Percentiles rank a stretch among this genome's conserved stretches.
Conservation (phyloP, 2,329 filamentous ascomycete genomes). For the Diaporthe eres region DNA sequence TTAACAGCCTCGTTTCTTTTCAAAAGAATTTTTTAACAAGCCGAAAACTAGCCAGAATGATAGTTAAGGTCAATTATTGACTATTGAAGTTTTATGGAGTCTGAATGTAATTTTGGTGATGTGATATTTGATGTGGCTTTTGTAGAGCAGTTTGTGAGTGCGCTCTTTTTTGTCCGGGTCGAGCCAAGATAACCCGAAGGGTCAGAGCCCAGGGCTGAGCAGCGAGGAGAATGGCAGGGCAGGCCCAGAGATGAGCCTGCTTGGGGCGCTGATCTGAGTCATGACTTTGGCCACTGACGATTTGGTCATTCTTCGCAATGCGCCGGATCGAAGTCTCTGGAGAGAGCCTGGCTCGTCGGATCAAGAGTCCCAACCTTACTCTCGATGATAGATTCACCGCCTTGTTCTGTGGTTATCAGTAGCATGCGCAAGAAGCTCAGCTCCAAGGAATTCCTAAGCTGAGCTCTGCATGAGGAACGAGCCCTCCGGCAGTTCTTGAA, state of each 20-base stretch:
- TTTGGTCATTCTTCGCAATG: conserved; percentile 12
- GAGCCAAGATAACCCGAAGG: conserved; percentile 15
- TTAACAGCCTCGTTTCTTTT: too few relatives aligned
- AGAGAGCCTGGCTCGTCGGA: conserved; percentile 7
- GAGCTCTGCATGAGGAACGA: neutral
- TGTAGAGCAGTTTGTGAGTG: too few relatives aligned
- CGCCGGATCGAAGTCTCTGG: conserved; percentile 3
- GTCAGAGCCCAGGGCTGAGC: conserved; percentile 3
- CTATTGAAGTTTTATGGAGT: too few relatives aligned
- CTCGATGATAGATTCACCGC: conserved; percentile 3
- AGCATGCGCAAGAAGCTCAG: neutral
- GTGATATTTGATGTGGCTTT: too few relatives aligned
- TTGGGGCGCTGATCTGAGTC: conserved; percentile 30
- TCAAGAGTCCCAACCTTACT: neutral
- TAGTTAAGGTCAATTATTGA: too few relatives aligned
- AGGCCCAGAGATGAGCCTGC: conserved; percentile 7
- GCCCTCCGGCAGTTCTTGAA: neutral
- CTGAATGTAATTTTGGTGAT: too few relatives aligned
- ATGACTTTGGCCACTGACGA: conserved; percentile 27
- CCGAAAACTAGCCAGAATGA: too few relatives aligned
- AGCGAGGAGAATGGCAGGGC: conserved; percentile 7
- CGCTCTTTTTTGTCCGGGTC: too few relatives aligned
- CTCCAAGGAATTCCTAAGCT: neutral
- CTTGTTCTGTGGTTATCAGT: neutral
- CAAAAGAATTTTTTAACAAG: too few relatives aligned